Evolutionary conservation across 2,329 filamentous ascomycete species (phyloP).

Genomic region (Ilyonectria robusta): DNA sequence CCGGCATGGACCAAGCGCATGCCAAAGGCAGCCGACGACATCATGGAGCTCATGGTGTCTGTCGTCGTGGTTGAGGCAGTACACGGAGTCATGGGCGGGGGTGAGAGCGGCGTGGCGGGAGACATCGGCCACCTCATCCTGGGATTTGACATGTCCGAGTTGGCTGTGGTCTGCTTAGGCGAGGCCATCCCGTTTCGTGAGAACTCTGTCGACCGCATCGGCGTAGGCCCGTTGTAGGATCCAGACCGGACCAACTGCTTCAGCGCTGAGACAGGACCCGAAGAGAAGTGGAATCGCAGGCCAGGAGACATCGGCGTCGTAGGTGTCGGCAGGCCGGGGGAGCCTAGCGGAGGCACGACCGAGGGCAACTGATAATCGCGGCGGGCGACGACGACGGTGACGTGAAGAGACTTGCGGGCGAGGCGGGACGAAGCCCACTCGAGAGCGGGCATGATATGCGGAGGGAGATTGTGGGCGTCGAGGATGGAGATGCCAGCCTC

Average conservation of each 20-base stretch:
- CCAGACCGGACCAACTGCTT: conserved; percentile 51
- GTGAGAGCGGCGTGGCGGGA: conserved; percentile 57
- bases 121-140: conserved; percentile 52
- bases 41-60: conserved; percentile 48
- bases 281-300: conserved; percentile 51
- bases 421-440: conserved; percentile 71
- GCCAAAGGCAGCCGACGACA: conserved; percentile 59
- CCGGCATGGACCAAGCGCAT: conserved; percentile 66
- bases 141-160: conserved; percentile 47
- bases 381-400: conserved; percentile 71
- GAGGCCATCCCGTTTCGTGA: conserved; percentile 48
- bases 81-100: conserved; percentile 64
- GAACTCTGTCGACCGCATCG: conserved; percentile 44
- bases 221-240: conserved; percentile 37
- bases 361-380: conserved; percentile 70
- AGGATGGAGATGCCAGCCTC: conserved; percentile 74
- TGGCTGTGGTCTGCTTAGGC: conserved; percentile 51
- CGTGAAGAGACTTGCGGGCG: conserved; percentile 67
- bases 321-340: conserved; percentile 40
- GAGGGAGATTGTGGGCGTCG: conserved; percentile 70
- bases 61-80: conserved; percentile 58
- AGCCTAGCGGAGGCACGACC: conserved; percentile 41
- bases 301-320: conserved; percentile 51
- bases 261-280: conserved; percentile 51
- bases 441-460: conserved; percentile 67